Evolutionary conservation across 139 green algal genomes (phyloP), one percentile per base, ranked within the genome.

Genomic region (Tetratostichococcus sp.): DNA sequence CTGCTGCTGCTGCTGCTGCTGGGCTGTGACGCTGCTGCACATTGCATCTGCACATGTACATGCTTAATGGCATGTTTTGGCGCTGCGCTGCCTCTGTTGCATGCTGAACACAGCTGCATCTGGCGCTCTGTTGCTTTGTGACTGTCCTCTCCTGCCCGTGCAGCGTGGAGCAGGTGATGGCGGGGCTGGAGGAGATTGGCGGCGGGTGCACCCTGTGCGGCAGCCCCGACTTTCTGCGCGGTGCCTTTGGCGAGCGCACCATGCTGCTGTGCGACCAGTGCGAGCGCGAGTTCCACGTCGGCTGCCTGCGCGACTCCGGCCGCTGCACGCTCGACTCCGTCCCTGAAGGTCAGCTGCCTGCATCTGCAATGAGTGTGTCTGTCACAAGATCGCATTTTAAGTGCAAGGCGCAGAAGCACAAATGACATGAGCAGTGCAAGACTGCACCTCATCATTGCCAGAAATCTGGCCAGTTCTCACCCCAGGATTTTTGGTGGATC

Each of bases 221-320:
- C 42, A 75, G 85, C 6, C 69, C 80, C 14, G 84, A 93, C 75
- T 92, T 96, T 75, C 67, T 87, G 69, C 77, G 78, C 2, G 93
- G 88, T 65, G n/a, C 39, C 34, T 98, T 97, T 82, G 86, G 82
- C 33, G 84, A 89, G 33, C 81, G 87, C 82, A 98, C 94, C 35
- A 93, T 97, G 59, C 90, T 98, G 67, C 86, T 98, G 71, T 98
- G 94, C 79, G 94, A 98, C 84, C 89, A 95, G 78, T 98, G 94
- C 83, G 94, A 98, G 86, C 84, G 91, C 33, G 94, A 98, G 87
- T 97, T 92, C 86, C 94, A 98, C 79, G 93, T 98, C 50, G 86
- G 87, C 34, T 93, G 87, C 78, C 82, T 96, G 74, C 75, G 78
- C 28, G 67, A 82, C 57, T 34, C 74, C 30, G 83, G 82, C 35